Evolutionary conservation across 768 basidiomycete genomes (phyloP), one percentile per base, ranked within the genome.

Genomic region (Leccinum incarnatum): DNA sequence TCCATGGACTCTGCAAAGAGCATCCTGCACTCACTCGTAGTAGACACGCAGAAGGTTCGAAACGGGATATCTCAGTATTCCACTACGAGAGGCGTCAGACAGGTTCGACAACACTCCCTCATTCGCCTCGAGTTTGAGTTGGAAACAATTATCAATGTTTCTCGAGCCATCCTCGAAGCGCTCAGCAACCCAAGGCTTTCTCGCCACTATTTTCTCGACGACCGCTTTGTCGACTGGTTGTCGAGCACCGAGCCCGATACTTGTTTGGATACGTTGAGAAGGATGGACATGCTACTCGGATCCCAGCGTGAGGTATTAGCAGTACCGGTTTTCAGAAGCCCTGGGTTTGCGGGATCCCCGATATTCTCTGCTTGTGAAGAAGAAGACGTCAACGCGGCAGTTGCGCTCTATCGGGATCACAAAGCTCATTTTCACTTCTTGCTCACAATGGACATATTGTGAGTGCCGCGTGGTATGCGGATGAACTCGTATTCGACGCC

Each of bases 381-480:
- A 30, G 51, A 36, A 8, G 34, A 45, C 9, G 3, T 64, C 21
- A 46, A 53, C 12, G 17, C 0, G 4, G 55, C 53, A 27, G 30
- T 60, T 19, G 3, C 11, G 1, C 55, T 56, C 34, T 64, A 64
- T 14, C 19, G 42, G 23, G 15, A 34, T 10, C 56, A 40, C 29
- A 56, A 51, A 14, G 37, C 54, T 0, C 48, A 63, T 17, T 63
- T 64, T 42, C 51, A 55, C 19, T 64, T 56, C 29, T 50, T 64
- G 51, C 48, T 63, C 11, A 54, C 34, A 17, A 63, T 51, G 19
- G 45, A 55, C 15, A 50, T 63, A n/a, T 63, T 62, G 62, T 63
- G n/a, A 42, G 54, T 46, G 10, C 36, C 14, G 2, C 15, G 34
- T 2, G 9, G 1, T 5, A 25, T 11, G 15, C 27, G 4, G 3